Base-by-base conservation (phyloP, 2,329 filamentous ascomycete species). In the Fusarium neocosmosporiellum region DNA sequence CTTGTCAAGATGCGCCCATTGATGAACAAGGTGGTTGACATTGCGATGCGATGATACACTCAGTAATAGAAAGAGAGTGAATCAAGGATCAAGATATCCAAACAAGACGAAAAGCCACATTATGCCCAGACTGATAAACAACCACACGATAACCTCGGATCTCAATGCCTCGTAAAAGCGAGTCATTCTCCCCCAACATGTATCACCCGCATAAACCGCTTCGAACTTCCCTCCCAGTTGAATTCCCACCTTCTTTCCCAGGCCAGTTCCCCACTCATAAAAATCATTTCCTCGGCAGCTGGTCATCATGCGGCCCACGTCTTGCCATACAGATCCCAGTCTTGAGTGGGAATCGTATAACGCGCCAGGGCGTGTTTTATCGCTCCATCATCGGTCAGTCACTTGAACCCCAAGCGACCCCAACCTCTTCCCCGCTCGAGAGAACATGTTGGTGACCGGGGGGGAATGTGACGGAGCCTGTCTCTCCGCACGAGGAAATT, bases 1-100 rank as follows among this genome's bases (percentile, higher is more conserved):
- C 68, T 67, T 18, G 69, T 60, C 18, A 79, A 43, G 27, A 80
- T 70, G 1, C 67, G 71, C 18, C 76, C 78, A 53, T 79, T 79
- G 34, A 65, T 55, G 16, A 79, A 72, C 11, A 63, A 22, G 33
- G 54, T 57, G 34, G 22, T 57, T 29, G 54, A 37, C 34, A 57
- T 57, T 31, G 27, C 11, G 33, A 27, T 39, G 34, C 18, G 33
- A 57, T 57, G 33, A 13, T 37, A 13, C 5, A 24, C 14, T 18
- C 29, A 14, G 29, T 31, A 33, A 33, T 14, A 20, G 31, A 54
- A 24, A 24, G 22, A 22, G 20, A 50, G 24, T 14, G 10, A 50
- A 50, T 50, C 46, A 50, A 50, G 46, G 46, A 31, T 50, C 27
- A 50, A 50, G 18, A 50, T 29, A 31, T 50, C 43, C 14, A 29